These are phyloP conservation scores for Penicillium sp. DNA, from an alignment of 2,329 filamentous ascomycete species.

Conservation along the genomic window DNA sequence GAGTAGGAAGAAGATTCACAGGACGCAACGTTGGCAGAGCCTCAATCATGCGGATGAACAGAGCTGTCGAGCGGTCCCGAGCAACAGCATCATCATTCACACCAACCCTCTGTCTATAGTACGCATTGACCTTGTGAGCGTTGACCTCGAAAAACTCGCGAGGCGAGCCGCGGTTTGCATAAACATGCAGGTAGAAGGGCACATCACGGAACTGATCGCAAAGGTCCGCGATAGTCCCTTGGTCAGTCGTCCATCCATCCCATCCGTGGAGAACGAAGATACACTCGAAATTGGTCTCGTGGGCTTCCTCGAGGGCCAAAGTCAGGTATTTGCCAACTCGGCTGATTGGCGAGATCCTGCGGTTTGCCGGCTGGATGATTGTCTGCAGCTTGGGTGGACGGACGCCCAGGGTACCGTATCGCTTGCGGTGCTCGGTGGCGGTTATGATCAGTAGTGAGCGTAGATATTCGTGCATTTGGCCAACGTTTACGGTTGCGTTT, in stretches of 20 bases:
- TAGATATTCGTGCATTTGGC: conserved; percentile 6
- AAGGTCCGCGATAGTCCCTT: not conserved
- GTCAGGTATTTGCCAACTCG: not conserved
- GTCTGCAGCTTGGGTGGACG: conserved; percentile 7
- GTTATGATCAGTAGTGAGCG: conserved; percentile 1
- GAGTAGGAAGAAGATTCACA: not conserved
- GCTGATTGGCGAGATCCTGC: not conserved
- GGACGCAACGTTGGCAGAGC: not conserved
- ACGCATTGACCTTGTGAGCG: not conserved
- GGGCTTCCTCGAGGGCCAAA: conserved; percentile 1
- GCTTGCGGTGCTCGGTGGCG: conserved; percentile 2
- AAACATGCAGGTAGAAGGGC: not conserved
- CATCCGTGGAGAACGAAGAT: conserved; percentile 5
- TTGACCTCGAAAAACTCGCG: conserved; percentile 4
- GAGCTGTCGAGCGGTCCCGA: not conserved
- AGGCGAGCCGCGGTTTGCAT: not conserved
- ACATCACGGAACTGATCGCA: not conserved
- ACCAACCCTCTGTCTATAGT: not conserved
- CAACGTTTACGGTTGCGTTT: not conserved
- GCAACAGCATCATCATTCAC: not conserved
- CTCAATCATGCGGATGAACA: conserved; percentile 4
- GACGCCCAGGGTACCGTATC: not conserved
- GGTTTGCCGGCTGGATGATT: not conserved
- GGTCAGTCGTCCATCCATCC: conserved; percentile 7
- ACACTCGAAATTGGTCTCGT: not conserved